Conservation (phyloP, 2,329 filamentous ascomycete genomes). For the Hypoxylon sp. region DNA sequence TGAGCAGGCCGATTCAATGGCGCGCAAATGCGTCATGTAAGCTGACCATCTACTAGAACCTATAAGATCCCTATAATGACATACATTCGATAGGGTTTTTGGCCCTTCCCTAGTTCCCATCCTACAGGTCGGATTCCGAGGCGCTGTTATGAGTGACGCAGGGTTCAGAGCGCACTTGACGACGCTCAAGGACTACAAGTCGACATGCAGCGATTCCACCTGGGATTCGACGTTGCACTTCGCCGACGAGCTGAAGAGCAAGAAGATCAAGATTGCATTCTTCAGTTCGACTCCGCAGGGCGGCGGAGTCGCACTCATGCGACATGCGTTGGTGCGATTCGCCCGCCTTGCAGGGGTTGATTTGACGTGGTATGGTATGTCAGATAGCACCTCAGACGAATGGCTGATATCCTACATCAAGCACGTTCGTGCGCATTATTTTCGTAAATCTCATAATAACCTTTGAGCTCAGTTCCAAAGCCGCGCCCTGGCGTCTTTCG, state of each 20-base stretch:
- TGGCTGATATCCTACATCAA: neutral
- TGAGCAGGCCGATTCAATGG: conserved; percentile 85
- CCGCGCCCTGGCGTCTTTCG: conserved; percentile 83
- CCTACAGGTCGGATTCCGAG: conserved; percentile 74
- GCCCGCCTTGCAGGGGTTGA: conserved; percentile 75
- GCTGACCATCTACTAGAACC: conserved; percentile 45
- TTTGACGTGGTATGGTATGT: conserved; percentile 76
- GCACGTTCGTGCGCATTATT: neutral
- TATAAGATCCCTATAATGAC: conserved; percentile 31
- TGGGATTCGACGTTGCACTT: conserved; percentile 76
- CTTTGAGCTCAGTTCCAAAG: conserved; percentile 71
- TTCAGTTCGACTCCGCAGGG: conserved; percentile 86
- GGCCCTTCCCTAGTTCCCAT: conserved; percentile 78
- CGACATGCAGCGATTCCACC: conserved; percentile 70
- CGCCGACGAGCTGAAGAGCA: conserved; percentile 70
- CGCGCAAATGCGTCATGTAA: conserved; percentile 80
- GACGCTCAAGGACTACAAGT: conserved; percentile 68
- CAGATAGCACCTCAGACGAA: neutral
- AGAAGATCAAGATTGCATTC: conserved; percentile 78
- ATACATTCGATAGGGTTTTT: conserved; percentile 67
- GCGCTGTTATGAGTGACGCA: conserved; percentile 77
- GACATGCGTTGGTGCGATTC: conserved; percentile 81
- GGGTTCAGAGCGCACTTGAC: conserved; percentile 72
- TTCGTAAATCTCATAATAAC: conserved; percentile 24
- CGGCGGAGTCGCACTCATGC: conserved; percentile 86